Evolutionary conservation across 257 asterid genomes (phyloP), one percentile per base, ranked within the genome.

Genomic region (Nicotiana noctiflora): DNA sequence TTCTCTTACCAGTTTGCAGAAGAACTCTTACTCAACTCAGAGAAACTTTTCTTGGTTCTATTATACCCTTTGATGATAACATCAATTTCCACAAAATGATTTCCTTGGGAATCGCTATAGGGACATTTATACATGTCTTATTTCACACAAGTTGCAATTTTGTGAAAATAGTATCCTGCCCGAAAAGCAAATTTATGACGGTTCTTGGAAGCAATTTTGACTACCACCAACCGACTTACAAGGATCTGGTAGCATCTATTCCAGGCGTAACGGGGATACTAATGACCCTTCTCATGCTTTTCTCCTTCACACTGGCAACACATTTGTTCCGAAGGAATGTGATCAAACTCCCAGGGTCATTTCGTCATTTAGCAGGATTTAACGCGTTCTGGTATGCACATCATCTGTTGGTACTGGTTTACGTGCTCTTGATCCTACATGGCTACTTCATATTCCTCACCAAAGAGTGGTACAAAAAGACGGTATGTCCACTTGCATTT

Each of bases 301-400:
- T 89, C 57, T 85, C 96, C 9, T 95, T 92, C 87, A 90, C 92
- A 3, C 51, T 95, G 79, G 98, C 99, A 2, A 83, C 87, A 4
- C 97, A 92, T 79, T 89, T 89, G 4, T 93, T 95, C 56, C 83
- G 99, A 79, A 84, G 94, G 68, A 95, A 90, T 76, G 92, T 89
- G 29, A 84, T 95, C 57, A 95, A 91, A 78, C 57, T 95, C 57
- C 93, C 92, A 0, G 55, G 87, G 82, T 91, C 95, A 3, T 89
- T 93, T 62, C 89, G 83, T 81, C 86, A 81, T 79, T 84, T 95
- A 83, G 94, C 97, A 0, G 99, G 99, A 67, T 95, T 95, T 75
- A 95, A 95, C 34, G 79, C 98, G 17, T 93, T 95, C 74, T 93
- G 99, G 99, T 95, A 92, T 64, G 97, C 98, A 4, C 98, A 95